Base-by-base conservation (phyloP, 1,139 yeast species). In the Scheffersomyces lignicola region DNA sequence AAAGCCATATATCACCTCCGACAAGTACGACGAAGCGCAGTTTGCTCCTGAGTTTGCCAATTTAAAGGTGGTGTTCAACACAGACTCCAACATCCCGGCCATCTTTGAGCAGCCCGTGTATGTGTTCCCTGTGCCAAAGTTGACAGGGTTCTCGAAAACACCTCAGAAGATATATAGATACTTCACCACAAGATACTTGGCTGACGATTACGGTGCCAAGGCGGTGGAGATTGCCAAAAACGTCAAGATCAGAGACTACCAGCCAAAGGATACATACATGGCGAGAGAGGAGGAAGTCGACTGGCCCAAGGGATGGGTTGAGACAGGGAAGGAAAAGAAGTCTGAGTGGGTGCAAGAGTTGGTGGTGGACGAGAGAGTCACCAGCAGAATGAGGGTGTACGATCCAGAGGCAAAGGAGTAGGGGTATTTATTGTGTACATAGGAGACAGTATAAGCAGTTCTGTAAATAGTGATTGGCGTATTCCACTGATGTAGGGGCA, bases 331-430 rank as follows among this genome's bases (percentile, higher is more conserved):
- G 33, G 83, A 78, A 38, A 82, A 78, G 49, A 65, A 76, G 28
- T 83, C 95, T 41, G 97, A 90, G 56, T 92, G 98, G 98, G 81
- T 84, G 37, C 81, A 81, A 54, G 92, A 84, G 15, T 64, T 89
- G 38, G 69, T 59, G 11, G 78, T 77, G 17, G 97, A 92, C 54
- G 78, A 76, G 11, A 65, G 96, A 42, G 76, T 92, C 17, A 61
- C 75, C 10, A 56, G 61, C 14, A 64, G 78, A 42, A 58, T 88
- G 62, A 63, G 69, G 39, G 83, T 84, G 3, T 85, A 73, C 53
- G 69, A 66, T 38, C 38, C 35, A 16, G 32, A 22, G 14, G 24
- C 18, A n/a, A 5, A 7, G 16, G 27, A 24, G 12, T 5, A 26
- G 7, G 26, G 32, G n/a, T 11, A 12, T 17, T 20, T 21, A 20